Evolutionary conservation across 208 protist genomes (phyloP).

Genomic region (Strigomonas galati): DNA sequence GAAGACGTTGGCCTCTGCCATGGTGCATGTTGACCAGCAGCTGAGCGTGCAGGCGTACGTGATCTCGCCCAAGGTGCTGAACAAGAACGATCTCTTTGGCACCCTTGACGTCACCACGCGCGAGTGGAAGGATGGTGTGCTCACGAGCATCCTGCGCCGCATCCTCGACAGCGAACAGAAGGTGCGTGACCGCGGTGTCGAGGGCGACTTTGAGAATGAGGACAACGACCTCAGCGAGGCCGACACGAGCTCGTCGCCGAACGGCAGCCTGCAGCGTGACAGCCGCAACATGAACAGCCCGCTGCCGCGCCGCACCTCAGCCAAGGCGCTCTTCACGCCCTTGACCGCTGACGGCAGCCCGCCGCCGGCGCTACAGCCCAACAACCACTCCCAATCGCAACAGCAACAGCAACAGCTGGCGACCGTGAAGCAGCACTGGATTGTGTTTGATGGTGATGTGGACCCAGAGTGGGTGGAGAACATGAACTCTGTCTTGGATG

Average conservation of each 20-base stretch:
- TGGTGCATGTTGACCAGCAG: slow-evolving; percentile 69
- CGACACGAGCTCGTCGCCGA: slow-evolving; percentile 6
- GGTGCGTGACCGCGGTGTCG: slow-evolving; percentile 23
- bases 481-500: slow-evolving; percentile 99
- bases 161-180: slow-evolving; percentile 94
- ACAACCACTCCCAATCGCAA: too few species aligned
- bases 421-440: slow-evolving; percentile 93
- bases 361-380: too few species aligned
- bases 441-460: slow-evolving; percentile 98
- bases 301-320: background rate
- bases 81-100: slow-evolving; percentile 98
- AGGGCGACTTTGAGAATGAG: slow-evolving; percentile 29
- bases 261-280: background rate
- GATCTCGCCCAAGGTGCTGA: slow-evolving; percentile 99
- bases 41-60: slow-evolving; percentile 92
- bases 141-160: slow-evolving; percentile 96
- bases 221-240: slow-evolving; percentile 31
- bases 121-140: slow-evolving; percentile 99
- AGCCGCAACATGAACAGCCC: background rate
- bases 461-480: slow-evolving; percentile 99
- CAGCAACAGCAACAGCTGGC: slow-evolving; percentile 2
- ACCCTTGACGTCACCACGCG: slow-evolving; percentile 97
- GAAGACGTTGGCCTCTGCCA: slow-evolving; percentile 93
- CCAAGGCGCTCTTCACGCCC: background rate
- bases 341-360: background rate